Evolutionary conservation across 73 alveolate genomes (phyloP).

Genomic region (Paramecium tetraurelia): DNA sequence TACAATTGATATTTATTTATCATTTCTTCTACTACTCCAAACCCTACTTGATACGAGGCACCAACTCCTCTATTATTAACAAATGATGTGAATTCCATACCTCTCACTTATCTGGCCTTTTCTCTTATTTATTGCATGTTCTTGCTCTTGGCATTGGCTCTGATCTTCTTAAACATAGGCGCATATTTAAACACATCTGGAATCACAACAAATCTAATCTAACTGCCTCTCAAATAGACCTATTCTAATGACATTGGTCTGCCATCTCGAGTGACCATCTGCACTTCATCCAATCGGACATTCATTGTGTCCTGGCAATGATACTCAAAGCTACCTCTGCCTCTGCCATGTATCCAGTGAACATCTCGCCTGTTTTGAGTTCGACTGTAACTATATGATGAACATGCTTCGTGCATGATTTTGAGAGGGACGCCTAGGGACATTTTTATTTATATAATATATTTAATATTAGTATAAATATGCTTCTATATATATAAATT

Average conservation of each 20-base stretch:
- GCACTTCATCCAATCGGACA: slow-evolving; percentile 94
- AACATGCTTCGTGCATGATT: slow-evolving; percentile 95
- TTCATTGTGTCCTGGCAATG: slow-evolving; percentile 90
- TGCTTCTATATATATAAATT: background rate
- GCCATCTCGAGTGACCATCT: slow-evolving; percentile 94
- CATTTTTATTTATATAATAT: slow-evolving; percentile 62
- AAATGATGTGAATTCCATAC: background rate
- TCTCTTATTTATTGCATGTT: slow-evolving; percentile 69
- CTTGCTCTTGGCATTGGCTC: slow-evolving; percentile 87
- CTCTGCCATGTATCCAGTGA: slow-evolving; percentile 95
- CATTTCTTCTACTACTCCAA: slow-evolving; percentile 39
- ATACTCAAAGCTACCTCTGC: slow-evolving; percentile 75
- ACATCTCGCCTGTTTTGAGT: slow-evolving; percentile 91
- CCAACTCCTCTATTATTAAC: background rate
- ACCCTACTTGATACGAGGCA: slow-evolving; percentile 16
- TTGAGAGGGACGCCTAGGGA: slow-evolving; percentile 92
- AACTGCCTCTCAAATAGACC: slow-evolving; percentile 95
- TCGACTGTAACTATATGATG: slow-evolving; percentile 96
- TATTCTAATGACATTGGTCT: slow-evolving; percentile 80
- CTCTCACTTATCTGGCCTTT: slow-evolving; percentile 69
- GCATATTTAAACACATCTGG: slow-evolving; percentile 98
- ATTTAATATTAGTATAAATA: background rate
- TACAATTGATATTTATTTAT: background rate
- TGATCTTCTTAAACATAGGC: slow-evolving; percentile 96
- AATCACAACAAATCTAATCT: slow-evolving; percentile 93